Evolutionary conservation across 371 early-diverging fungal genomes (phyloP), one percentile per base, ranked within the genome.

Genomic region (Capillidium heterosporum): DNA sequence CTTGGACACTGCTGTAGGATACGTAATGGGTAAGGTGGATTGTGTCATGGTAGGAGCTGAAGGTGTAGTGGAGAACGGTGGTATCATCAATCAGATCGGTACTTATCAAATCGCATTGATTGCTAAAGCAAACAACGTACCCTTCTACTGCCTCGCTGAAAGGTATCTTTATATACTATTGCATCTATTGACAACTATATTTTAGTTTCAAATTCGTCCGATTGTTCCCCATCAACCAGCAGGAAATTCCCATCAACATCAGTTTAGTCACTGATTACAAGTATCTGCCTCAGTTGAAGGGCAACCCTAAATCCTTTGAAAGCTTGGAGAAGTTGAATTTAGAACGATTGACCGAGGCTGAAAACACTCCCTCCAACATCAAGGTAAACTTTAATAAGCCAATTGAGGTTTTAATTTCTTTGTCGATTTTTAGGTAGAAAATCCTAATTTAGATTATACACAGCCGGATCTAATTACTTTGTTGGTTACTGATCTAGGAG

Each of bases 41-140:
- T 74, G 88, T 77, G 91, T 93, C 0, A 77, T 95, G 60, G 94
- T 93, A 31, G 98, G 98, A 7, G 98, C 95, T 13, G 98, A 97
- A 69, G 98, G 89, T 35, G 91, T 97, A 1, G 91, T 91, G 4
- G 91, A 93, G 68, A 97, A 92, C 63, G 98, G 98, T 29, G 98
- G 98, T 4, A 65, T 97, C 47, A 85, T 97, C 62, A 97, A 95
- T 65, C 86, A 88, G 71, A 80, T 88, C 62, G 90, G 91, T 32
- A 87, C 89, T 13, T 94, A 90, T 63, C 93, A 91, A 68, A 79
- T 95, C 63, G 91, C 95, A 7, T 70, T 97, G 10, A 85, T 93
- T 15, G 95, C 98, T 5, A 90, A 89, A 65, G 86, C 91, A 0
- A 79, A 88, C 29, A 80, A 83, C 54, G 91, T 87, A 65, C 95